These are phyloP conservation scores for Psidium friedrichsthalianum DNA, from an alignment of 345 rosid species.

Conservation along the genomic window DNA sequence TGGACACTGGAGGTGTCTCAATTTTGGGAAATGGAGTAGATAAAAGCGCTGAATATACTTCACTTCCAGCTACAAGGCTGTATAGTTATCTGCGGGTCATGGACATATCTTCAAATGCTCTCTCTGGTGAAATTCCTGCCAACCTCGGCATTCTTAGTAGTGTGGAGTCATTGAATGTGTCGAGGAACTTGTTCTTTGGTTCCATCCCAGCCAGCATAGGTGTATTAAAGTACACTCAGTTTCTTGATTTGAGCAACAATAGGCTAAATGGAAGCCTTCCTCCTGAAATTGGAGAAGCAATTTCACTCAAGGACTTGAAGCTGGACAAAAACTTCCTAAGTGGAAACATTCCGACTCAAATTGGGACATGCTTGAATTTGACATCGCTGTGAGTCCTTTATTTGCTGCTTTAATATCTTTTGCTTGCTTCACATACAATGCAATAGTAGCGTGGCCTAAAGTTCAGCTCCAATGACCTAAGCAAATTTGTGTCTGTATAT, in stretches of 20 bases:
- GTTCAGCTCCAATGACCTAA: background rate
- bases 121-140: conserved; percentile 56
- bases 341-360: conserved; percentile 55
- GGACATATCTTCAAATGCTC: conserved; percentile 66
- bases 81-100: conserved; percentile 33
- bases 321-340: conserved; percentile 52
- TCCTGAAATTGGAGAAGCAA: conserved; percentile 50
- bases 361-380: conserved; percentile 51
- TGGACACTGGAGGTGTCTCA: conserved; percentile 17
- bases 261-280: conserved; percentile 67
- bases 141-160: conserved; percentile 38
- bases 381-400: conserved; percentile 49
- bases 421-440: background rate
- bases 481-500: background rate
- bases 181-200: conserved; percentile 58
- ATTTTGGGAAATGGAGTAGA: conserved; percentile 22
- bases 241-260: conserved; percentile 69
- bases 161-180: conserved; percentile 52
- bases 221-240: conserved; percentile 20
- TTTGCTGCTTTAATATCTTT: background rate
- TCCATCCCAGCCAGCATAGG: conserved; percentile 53
- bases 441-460: background rate
- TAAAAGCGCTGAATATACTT: conserved; percentile 11
- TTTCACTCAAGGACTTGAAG: conserved; percentile 41
- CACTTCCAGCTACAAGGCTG: conserved; percentile 10